Evolutionary conservation across 441 rosid species (phyloP).

Genomic region (Mallotus japonicus): DNA sequence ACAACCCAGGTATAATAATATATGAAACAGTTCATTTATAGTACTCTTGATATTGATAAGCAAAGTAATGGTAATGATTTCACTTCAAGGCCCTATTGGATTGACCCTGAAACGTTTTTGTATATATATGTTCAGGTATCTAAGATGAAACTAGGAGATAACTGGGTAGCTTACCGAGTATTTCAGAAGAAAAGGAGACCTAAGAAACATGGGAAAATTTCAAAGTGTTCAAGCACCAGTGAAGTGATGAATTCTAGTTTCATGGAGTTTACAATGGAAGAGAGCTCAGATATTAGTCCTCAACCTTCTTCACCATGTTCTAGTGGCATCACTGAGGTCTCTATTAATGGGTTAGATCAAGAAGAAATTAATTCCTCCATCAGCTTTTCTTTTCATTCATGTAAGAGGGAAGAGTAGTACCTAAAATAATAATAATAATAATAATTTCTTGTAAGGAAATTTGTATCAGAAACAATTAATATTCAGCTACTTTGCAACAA

Average conservation of each 20-base stretch:
- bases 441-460: neutral
- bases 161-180: constrained; percentile 73
- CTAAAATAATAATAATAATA: neutral
- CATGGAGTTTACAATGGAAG: constrained; percentile 33
- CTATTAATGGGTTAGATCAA: constrained; percentile 37
- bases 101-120: neutral
- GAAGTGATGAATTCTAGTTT: neutral
- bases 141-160: constrained; percentile 25
- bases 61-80: neutral
- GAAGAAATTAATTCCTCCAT: constrained; percentile 30
- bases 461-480: neutral
- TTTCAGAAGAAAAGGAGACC: constrained; percentile 65
- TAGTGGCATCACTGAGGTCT: constrained; percentile 70
- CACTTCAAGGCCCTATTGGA: neutral
- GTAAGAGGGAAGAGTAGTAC: constrained; percentile 18
- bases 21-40: neutral
- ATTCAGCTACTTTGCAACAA: constrained; percentile 9
- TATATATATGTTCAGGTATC: constrained; percentile 22
- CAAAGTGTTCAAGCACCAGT: constrained; percentile 12
- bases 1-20: constrained; percentile 31
- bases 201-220: constrained; percentile 18
- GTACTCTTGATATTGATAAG: neutral
- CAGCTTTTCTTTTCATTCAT: constrained; percentile 13
- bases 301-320: constrained; percentile 50
- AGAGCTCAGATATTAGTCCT: constrained; percentile 53